Evolutionary conservation across 352 stramenopile genomes (phyloP), one percentile per base, ranked within the genome.

Genomic region (Globisporangium irregulare): DNA sequence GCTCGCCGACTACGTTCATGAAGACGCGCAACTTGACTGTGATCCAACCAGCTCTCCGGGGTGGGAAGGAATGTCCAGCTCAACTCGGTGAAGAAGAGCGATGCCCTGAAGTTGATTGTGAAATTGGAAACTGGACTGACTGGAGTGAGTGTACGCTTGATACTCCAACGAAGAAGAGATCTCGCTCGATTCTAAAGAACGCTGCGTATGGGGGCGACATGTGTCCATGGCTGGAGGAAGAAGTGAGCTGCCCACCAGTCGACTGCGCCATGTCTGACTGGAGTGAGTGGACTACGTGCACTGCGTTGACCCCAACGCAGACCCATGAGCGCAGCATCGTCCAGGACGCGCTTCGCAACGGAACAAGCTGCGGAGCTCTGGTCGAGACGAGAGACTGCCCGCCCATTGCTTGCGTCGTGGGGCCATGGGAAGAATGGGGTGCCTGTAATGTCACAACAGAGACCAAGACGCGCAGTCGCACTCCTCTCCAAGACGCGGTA

Each of bases 261-360:
- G 62, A 85, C 59, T 93, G 85, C 54, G 22, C 68, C 0, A 55
- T 79, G 10, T 74, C 64, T 0, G 65, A 61, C 9, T 92, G 82
- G 82, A 60, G 24, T 1, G 62, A 78, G 3, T 92, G 81, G 81
- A 82, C 59, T 1, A 64, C 69, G 1, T 92, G 82, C 60, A 81
- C 74, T 0, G 67, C 73, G 15, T 70, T 75, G 54, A 91, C 82
- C 0, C 67, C 69, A 0, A 82, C 67, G 1, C 76, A 85, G 72
- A 77, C 76, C 0, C 82, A 80, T 0, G 71, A 73, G 46, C 80
- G 82, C 7, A 70, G 66, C 0, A 54, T 92, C 4, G 4, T 71
- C 0, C 79, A 87, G 25, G 32, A 76, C 2, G 34, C 74, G 0
- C 51, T 87, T 22, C 80, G 73, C n/a, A 75, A 73, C 22, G 81